Percentiles rank a stretch among this genome's conserved stretches.
These are phyloP conservation scores for Exobasidium rhododendri DNA, from an alignment of 1,284 basidiomycete species.

Conservation along the genomic window DNA sequence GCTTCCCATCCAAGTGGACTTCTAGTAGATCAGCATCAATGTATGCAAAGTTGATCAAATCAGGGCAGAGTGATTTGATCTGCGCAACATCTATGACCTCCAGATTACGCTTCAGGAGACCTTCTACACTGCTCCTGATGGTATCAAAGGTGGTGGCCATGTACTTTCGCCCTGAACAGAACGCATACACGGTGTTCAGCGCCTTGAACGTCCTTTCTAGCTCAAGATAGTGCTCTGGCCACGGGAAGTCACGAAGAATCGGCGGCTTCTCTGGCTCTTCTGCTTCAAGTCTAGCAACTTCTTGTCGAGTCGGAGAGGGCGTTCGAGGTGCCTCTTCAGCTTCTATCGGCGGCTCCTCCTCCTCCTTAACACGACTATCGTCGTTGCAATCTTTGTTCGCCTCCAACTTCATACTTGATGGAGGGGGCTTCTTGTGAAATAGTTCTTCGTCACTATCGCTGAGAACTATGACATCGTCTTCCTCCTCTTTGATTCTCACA, in stretches of 20 bases:
- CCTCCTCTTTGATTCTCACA: neutral
- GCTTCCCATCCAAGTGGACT: slow-evolving; percentile 59
- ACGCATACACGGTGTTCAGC: slow-evolving; percentile 83
- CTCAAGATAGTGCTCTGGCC: slow-evolving; percentile 55
- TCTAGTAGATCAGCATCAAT: slow-evolving; percentile 67
- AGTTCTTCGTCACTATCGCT: slow-evolving; percentile 8
- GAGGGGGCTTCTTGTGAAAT: neutral
- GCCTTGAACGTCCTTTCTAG: slow-evolving; percentile 64
- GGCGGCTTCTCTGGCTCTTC: slow-evolving; percentile 8
- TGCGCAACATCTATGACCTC: slow-evolving; percentile 75
- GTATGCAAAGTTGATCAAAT: slow-evolving; percentile 77
- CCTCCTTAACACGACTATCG: slow-evolving; percentile 1
- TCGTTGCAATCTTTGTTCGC: neutral
- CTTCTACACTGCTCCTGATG: slow-evolving; percentile 73
- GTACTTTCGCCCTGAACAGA: slow-evolving; percentile 77
- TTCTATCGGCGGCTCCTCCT: neutral
- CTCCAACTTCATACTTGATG: neutral
- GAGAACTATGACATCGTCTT: slow-evolving; percentile 1
- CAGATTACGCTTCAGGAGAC: slow-evolving; percentile 71
- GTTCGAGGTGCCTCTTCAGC: neutral
- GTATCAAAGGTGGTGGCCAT: slow-evolving; percentile 75
- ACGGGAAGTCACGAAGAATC: slow-evolving; percentile 27
- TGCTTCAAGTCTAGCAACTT: neutral
- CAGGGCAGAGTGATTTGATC: slow-evolving; percentile 81
- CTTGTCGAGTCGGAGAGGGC: neutral